Evolutionary conservation across 1,284 basidiomycete species (phyloP).

Genomic region (Testicularia cyperi): DNA sequence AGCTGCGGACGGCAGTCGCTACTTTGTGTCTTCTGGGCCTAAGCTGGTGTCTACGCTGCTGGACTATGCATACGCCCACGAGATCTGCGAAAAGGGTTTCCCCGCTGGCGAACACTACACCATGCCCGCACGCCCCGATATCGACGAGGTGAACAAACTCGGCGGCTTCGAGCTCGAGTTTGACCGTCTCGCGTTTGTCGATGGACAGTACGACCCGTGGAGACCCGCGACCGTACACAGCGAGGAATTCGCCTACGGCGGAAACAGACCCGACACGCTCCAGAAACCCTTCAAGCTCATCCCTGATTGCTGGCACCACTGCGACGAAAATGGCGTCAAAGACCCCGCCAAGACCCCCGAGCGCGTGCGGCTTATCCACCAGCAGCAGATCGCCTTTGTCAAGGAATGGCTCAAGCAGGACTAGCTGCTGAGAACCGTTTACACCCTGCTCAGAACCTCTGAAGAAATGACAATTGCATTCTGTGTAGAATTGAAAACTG

Average conservation of each 20-base stretch:
- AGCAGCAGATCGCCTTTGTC: slow-evolving; percentile 79
- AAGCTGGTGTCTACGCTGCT: slow-evolving; percentile 74
- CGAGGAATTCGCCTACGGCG: slow-evolving; percentile 67
- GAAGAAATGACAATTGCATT: too few species aligned
- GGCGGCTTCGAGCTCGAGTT: slow-evolving; percentile 67
- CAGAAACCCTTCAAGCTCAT: slow-evolving; percentile 83
- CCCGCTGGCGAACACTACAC: slow-evolving; percentile 74
- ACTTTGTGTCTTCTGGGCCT: slow-evolving; percentile 56
- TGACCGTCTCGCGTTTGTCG: slow-evolving; percentile 80
- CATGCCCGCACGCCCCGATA: slow-evolving; percentile 74
- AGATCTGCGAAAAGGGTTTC: slow-evolving; percentile 80
- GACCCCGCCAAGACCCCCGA: slow-evolving; percentile 68
- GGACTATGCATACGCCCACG: slow-evolving; percentile 75
- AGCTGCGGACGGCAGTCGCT: slow-evolving; percentile 19
- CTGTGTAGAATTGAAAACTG: too few species aligned
- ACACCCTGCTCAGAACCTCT: too few species aligned
- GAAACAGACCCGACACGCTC: slow-evolving; percentile 71
- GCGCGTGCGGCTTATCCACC: slow-evolving; percentile 78
- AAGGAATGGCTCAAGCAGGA: slow-evolving; percentile 74
- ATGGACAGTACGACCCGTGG: slow-evolving; percentile 85
- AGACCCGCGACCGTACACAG: slow-evolving; percentile 81
- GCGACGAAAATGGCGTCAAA: slow-evolving; percentile 44
- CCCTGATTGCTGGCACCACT: slow-evolving; percentile 62
- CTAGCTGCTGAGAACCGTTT: too few species aligned
- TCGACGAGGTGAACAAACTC: slow-evolving; percentile 72